phyloP scores from a whole-genome alignment of 164 flowering plant species.

The Buxus sempervirens region DNA sequence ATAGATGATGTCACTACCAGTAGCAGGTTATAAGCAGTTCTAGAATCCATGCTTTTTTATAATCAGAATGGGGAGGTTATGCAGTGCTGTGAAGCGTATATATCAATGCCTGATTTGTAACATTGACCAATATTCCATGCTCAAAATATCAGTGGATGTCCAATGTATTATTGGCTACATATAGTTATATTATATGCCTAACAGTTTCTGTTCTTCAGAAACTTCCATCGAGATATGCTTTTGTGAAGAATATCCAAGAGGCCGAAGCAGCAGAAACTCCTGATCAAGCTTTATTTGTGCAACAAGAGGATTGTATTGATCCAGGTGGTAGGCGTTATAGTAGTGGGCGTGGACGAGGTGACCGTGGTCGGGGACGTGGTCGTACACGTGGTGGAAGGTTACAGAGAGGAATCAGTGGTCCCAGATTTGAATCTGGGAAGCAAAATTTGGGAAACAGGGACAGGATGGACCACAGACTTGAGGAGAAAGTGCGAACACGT shows the following conservation, averaged over 20 bases:
- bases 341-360: constrained; percentile 41
- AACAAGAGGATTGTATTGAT: constrained; percentile 41
- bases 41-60: no score
- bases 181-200: no score
- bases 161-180: background rate
- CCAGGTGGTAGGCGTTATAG: constrained; percentile 23
- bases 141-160: background rate
- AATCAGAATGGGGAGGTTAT: no score
- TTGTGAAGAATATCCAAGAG: constrained; percentile 36
- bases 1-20: no score
- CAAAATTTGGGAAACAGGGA: constrained; percentile 23
- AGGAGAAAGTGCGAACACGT: constrained; percentile 47
- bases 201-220: constrained; percentile 29
- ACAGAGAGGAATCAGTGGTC: constrained; percentile 32
- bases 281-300: constrained; percentile 27
- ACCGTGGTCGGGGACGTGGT: constrained; percentile 43
- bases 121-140: background rate
- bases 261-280: constrained; percentile 22
- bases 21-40: no score
- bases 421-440: constrained; percentile 31
- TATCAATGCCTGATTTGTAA: no score
- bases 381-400: constrained; percentile 47
- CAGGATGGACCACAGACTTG: constrained; percentile 24
- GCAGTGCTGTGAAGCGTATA: no score
- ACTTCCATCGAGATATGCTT: constrained; percentile 36